Base-by-base conservation (phyloP, 306 rosid genomes). In the Cucurbita pepo region DNA sequence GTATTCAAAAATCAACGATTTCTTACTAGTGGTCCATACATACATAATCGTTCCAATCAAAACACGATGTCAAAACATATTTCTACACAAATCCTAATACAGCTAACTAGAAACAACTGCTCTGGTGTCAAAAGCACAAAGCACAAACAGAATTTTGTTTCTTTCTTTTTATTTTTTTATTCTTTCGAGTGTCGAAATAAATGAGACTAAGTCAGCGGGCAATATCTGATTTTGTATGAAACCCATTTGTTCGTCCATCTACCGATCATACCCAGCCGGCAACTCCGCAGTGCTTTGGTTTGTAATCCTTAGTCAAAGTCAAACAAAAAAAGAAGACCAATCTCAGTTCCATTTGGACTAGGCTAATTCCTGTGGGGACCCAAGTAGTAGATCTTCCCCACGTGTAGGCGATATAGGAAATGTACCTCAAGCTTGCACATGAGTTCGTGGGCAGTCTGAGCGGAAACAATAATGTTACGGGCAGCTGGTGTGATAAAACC, bases 401-500 rank as follows among this genome's bases (percentile, higher is more conserved):
- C 61, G 53, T 55, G 60, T 36, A 54, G 34, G 5, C 41, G 41
- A n/a, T 16, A n/a, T 37, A n/a, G 47, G 22, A 37, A 40, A n/a
- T n/a, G 22, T 82, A 92, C 97, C 95, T 92, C 97, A 12, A 92
- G 96, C 77, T 87, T 88, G 92, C 61, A 83, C 88, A 92, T 85
- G 81, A 92, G 97, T 0, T 90, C 97, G 5, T 87, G 90, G 85
- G 98, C 87, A 81, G 90, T 90, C 30, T 83, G 91, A 96, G 98
- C 96, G 80, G 98, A 90, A 14, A 92, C 96, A 85, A 90, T 87
- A 76, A 92, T 92, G 85, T 85, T 89, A 74, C 98, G 92, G 89
- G 96, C 98, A 81, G 96, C 82, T 2, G 93, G 88, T n/a, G 88
- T 78, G 22, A 92, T 81, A 85, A 92, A 92, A 21, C 96, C 96